Evolutionary conservation across 352 stramenopile genomes (phyloP), one percentile per base, ranked within the genome.

Genomic region (Pythium insidiosum): DNA sequence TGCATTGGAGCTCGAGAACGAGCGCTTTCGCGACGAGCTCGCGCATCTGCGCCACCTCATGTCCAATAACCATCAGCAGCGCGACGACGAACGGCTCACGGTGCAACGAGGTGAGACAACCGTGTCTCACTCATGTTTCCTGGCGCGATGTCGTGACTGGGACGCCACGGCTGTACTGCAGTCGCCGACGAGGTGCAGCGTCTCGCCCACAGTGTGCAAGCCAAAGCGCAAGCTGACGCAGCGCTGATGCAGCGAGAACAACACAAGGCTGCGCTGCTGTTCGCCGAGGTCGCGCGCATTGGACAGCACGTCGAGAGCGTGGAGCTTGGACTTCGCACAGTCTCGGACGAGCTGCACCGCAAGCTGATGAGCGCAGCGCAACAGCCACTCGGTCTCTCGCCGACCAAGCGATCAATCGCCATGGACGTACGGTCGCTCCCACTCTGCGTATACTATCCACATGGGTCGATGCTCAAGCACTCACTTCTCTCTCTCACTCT

Each of bases 181-280:
- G 59, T 74, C 16, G 59, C 48, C 29, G 70, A 83, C n/a, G 73
- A 86, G 30, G 51, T 82, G 23, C 69, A 83, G 52, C 70, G 58
- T 15, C 53, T 83, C 19, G 55, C 61, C 4, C 43, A 68, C 20
- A 50, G 70, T 5, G 77, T 89, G 47, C 77, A 74, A 33, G 48
- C 25, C 42, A 87, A 89, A 46, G 26, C 71, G 7, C 73, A 89
- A 36, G 47, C 64, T 19, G 77, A 89, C 35, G 48, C 45, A 20
- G 46, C 51, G 9, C 62, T 55, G 33, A 62, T 84, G 39, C 72
- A 85, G 43, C 71, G 64, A 6, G 72, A 87, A 38, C 72, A 87
- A 20, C 69, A 87, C 35, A 89, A 89, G 22, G 57, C 63, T 9
- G 71, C 73, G 6, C 53, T 87, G 15, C 47, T 89, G 5, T 87